phyloP scores from a whole-genome alignment of 2,329 filamentous ascomycete species.

The Neodidymelliopsis sp. region DNA sequence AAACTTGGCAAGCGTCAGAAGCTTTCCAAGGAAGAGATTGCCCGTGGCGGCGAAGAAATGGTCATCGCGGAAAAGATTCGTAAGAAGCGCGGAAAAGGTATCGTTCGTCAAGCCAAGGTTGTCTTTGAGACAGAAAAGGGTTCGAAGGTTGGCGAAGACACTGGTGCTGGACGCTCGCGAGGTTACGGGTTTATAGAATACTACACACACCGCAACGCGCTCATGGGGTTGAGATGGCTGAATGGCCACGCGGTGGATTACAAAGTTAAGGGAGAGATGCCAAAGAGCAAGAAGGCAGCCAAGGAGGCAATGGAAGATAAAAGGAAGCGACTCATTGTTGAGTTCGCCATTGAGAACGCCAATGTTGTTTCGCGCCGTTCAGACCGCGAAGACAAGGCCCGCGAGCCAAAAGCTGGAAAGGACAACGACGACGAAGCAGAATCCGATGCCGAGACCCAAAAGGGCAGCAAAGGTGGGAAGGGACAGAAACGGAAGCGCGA shows the following conservation, averaged over 20 bases:
- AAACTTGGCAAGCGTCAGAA: constrained; percentile 77
- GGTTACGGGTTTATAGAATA: constrained; percentile 99
- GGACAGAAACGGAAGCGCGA: constrained; percentile 53
- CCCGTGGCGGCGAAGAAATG: constrained; percentile 80
- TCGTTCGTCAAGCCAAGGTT: constrained; percentile 93
- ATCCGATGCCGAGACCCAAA: constrained; percentile 10
- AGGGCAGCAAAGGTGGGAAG: constrained; percentile 24
- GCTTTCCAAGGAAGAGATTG: constrained; percentile 87
- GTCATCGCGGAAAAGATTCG: constrained; percentile 80
- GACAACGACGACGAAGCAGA: constrained; percentile 20
- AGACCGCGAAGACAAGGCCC: constrained; percentile 66
- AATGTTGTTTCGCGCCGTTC: constrained; percentile 87
- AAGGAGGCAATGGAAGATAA: constrained; percentile 68
- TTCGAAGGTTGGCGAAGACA: constrained; percentile 79
- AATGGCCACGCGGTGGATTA: constrained; percentile 75
- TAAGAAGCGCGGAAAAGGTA: constrained; percentile 81
- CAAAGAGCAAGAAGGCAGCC: constrained; percentile 49
- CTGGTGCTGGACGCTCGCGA: constrained; percentile 80
- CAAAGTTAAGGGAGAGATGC: constrained; percentile 56
- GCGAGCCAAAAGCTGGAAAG: constrained; percentile 51
- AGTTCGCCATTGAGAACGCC: constrained; percentile 98
- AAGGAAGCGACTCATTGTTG: constrained; percentile 89
- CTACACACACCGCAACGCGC: constrained; percentile 86
- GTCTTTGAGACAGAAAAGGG: constrained; percentile 90
- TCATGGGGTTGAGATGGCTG: constrained; percentile 94